These are phyloP conservation scores for Chlamydomonas eustigma DNA, from an alignment of 139 green algal genomes.

Conservation along the genomic window DNA sequence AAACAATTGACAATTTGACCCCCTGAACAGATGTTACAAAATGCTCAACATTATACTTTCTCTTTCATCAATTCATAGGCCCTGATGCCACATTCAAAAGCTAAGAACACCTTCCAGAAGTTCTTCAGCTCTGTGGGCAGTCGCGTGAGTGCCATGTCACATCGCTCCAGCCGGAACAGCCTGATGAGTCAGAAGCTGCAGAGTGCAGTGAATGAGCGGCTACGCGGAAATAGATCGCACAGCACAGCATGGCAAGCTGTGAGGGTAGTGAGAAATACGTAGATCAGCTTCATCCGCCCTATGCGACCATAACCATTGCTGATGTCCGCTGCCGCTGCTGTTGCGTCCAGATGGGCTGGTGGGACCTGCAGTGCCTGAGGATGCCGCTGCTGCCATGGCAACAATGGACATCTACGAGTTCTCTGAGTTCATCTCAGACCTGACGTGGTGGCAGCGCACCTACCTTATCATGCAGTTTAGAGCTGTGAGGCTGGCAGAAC, in stretches of 20 bases:
- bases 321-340: not conserved
- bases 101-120: not conserved
- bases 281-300: too few species aligned
- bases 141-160: not conserved
- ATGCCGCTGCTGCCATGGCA: constrained; percentile 11
- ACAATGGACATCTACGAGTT: constrained; percentile 42
- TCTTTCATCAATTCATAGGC: too few species aligned
- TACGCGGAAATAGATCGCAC: too few species aligned
- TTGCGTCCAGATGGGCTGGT: not conserved
- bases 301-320: too few species aligned
- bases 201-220: not conserved
- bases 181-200: constrained; percentile 5
- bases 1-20: too few species aligned
- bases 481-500: constrained; percentile 37
- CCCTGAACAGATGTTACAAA: too few species aligned
- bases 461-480: constrained; percentile 31
- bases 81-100: too few species aligned
- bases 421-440: constrained; percentile 38
- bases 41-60: too few species aligned
- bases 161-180: not conserved
- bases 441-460: constrained; percentile 12
- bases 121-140: not conserved
- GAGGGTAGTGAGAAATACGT: too few species aligned
- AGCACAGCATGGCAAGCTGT: too few species aligned
- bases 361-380: not conserved